Percentiles rank a stretch among this genome's conserved stretches.
These are phyloP conservation scores for Neofusicoccum sp. DNA, from an alignment of 2,329 filamentous ascomycete species.

Conservation along the genomic window DNA sequence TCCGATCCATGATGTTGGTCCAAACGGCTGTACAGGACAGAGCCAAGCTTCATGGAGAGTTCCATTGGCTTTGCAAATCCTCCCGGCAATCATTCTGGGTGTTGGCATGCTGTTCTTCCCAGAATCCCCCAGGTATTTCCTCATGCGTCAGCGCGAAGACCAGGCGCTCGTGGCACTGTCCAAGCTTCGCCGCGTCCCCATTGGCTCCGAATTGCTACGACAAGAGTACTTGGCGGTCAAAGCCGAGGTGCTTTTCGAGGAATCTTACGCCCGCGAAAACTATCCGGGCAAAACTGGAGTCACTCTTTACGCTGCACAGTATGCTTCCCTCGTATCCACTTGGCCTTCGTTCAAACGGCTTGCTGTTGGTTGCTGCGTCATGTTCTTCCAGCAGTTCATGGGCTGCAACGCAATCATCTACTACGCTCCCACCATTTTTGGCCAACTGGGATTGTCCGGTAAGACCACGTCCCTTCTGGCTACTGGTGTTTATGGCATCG, in stretches of 20 bases:
- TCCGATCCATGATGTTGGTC: constrained; percentile 21
- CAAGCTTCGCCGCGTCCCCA: constrained; percentile 67
- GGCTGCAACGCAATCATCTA: constrained; percentile 42
- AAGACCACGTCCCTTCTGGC: constrained; percentile 40
- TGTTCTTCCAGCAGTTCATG: constrained; percentile 51
- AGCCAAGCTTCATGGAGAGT: constrained; percentile 62
- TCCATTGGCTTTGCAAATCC: constrained; percentile 72
- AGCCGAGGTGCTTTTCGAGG: constrained; percentile 10
- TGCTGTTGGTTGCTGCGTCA: not conserved
- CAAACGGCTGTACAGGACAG: not conserved
- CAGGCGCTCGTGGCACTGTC: constrained; percentile 59
- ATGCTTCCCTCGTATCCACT: constrained; percentile 33
- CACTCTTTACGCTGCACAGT: constrained; percentile 23
- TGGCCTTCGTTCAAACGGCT: constrained; percentile 26
- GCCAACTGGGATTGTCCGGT: constrained; percentile 39
- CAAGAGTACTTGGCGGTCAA: constrained; percentile 49
- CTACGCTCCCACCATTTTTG: constrained; percentile 50
- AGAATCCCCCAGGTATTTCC: constrained; percentile 77
- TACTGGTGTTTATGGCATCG: constrained; percentile 56
- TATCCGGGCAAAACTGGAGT: constrained; percentile 16
- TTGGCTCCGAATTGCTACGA: constrained; percentile 69
- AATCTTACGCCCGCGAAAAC: constrained; percentile 33
- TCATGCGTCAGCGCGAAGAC: constrained; percentile 69
- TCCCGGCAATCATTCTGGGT: constrained; percentile 71
- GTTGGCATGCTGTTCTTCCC: constrained; percentile 70